These are phyloP conservation scores for Perkinsus chesapeaki DNA, from an alignment of 169 alveolate genomes.

Conservation along the genomic window DNA sequence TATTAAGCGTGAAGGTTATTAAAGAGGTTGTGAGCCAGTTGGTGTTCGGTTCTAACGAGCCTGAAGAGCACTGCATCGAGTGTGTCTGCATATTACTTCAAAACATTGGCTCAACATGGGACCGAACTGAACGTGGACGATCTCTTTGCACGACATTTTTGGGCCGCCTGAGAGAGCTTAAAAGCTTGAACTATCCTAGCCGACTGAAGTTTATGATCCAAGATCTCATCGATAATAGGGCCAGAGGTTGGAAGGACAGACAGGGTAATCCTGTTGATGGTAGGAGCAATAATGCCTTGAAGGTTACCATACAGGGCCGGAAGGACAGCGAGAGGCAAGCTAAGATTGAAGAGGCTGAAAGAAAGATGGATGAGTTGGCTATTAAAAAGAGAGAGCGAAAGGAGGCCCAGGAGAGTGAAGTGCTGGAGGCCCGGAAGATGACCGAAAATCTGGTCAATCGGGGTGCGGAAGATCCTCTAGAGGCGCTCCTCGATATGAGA, in stretches of 20 bases:
- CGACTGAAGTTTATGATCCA: constrained; percentile 22
- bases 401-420: not conserved
- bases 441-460: not conserved
- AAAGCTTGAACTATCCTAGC: constrained; percentile 17
- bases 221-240: constrained; percentile 18
- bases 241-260: not conserved
- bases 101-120: constrained; percentile 24
- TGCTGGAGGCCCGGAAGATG: not conserved
- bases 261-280: not conserved
- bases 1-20: constrained; percentile 69
- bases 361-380: not conserved
- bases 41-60: constrained; percentile 66
- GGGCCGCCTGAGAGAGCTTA: constrained; percentile 22
- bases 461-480: not conserved
- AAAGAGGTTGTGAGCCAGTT: constrained; percentile 74
- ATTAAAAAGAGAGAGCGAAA: not conserved
- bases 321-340: constrained; percentile 1
- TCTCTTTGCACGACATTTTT: constrained; percentile 14
- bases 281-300: not conserved
- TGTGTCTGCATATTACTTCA: constrained; percentile 48
- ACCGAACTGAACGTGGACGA: constrained; percentile 1
- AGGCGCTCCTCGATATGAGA: not conserved
- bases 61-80: constrained; percentile 78
- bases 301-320: not conserved
- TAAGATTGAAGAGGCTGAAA: not conserved